Percentiles rank a stretch among this genome's conserved stretches.
These are phyloP conservation scores for Anthracocystis walkeri DNA, from an alignment of 1,284 basidiomycete species.

Conservation along the genomic window DNA sequence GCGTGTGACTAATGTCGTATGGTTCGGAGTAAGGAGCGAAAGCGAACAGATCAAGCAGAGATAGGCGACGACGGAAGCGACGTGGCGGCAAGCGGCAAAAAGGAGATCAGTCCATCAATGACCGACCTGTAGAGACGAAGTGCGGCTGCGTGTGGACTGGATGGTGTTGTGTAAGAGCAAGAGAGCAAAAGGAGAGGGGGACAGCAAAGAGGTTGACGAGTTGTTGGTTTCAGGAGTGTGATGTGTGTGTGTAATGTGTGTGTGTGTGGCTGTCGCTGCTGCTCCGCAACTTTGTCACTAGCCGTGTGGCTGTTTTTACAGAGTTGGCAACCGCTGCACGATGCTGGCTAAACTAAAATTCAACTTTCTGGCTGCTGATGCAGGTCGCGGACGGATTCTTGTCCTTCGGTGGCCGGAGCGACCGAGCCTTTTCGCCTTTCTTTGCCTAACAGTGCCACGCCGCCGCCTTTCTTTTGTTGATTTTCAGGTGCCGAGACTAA, in stretches of 20 bases:
- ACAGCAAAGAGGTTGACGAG: not conserved
- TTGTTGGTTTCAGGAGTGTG: not conserved
- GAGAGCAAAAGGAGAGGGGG: not conserved
- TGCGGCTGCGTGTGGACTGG: not conserved
- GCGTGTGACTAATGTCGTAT: not conserved
- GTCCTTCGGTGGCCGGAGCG: conserved; percentile 27
- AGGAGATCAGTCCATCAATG: not conserved
- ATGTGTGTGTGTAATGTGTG: not conserved
- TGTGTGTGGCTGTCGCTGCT: not conserved
- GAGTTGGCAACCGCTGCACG: conserved; percentile 3
- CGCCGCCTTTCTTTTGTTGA: not conserved
- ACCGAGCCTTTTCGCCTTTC: conserved; percentile 21
- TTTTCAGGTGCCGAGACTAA: no score
- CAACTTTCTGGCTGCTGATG: no score
- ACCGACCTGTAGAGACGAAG: not conserved
- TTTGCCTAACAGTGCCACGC: no score
- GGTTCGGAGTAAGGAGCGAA: not conserved
- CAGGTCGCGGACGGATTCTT: no score
- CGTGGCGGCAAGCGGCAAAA: not conserved
- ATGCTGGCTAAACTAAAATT: conserved; percentile 15
- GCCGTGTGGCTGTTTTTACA: not conserved
- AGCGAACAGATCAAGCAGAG: conserved; percentile 8
- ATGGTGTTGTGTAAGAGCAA: conserved; percentile 1
- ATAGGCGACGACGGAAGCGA: conserved; percentile 15
- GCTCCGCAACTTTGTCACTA: not conserved